phyloP scores from a whole-genome alignment of 192 early-diverging fungal species.

The Gigaspora rosea region DNA sequence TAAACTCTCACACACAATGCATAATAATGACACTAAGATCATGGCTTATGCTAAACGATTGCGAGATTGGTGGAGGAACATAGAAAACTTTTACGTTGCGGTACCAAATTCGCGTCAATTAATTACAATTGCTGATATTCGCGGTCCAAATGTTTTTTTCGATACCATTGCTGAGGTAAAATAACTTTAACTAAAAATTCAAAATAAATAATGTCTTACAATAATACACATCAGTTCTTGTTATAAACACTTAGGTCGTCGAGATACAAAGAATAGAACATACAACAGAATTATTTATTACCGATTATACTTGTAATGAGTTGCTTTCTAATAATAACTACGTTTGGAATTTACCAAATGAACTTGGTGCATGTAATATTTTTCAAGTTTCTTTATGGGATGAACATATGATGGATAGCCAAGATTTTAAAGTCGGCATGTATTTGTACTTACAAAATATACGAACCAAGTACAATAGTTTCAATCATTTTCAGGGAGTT shows the following conservation, averaged over 20 bases:
- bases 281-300: constrained; percentile 1
- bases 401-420: not conserved
- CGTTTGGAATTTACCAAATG: not conserved
- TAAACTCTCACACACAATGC: not conserved
- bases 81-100: not conserved
- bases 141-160: not conserved
- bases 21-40: not conserved
- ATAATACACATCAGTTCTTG: not conserved
- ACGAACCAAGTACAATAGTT: not conserved
- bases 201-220: not conserved
- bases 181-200: not conserved
- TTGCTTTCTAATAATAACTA: not conserved
- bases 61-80: not conserved
- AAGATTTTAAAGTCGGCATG: not conserved
- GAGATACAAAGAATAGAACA: not conserved
- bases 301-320: not conserved
- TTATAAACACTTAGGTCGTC: not conserved
- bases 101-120: not conserved
- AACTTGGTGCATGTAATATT: not conserved
- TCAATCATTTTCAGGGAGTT: not conserved
- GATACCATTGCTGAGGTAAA: not conserved
- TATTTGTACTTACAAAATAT: not conserved
- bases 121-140: not conserved
- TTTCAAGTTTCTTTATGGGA: not conserved
- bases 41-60: not conserved